Conservation (phyloP, 2,329 filamentous ascomycete genomes). For the Talaromyces sp. region DNA sequence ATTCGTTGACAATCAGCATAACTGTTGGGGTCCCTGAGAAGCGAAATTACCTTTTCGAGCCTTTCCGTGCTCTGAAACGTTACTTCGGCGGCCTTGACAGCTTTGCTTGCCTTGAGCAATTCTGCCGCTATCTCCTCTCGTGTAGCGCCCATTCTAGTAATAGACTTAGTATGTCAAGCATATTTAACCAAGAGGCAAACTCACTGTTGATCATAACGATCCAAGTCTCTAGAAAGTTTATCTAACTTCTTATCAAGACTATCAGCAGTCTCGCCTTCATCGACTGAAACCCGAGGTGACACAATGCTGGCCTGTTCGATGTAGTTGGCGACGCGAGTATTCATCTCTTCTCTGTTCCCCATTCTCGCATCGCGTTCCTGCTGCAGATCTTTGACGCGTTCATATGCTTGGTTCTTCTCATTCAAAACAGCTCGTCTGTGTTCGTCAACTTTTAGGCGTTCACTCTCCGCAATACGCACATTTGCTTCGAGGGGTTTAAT, state of each 20-base stretch:
- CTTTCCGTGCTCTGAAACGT: constrained; percentile 38
- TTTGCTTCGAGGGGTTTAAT: constrained; percentile 39
- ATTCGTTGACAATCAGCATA: background rate
- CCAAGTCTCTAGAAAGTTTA: constrained; percentile 58
- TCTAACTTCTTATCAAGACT: constrained; percentile 50
- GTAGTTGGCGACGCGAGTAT: constrained; percentile 52
- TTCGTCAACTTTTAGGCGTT: constrained; percentile 49
- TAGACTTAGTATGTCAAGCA: constrained; percentile 26
- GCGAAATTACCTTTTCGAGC: constrained; percentile 38
- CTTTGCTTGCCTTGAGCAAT: constrained; percentile 36
- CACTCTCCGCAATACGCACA: constrained; percentile 56
- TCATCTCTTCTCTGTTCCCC: constrained; percentile 48
- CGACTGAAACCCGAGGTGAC: constrained; percentile 59
- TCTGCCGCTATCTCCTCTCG: constrained; percentile 62
- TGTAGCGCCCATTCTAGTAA: constrained; percentile 55
- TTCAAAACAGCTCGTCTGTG: constrained; percentile 54
- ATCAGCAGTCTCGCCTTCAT: constrained; percentile 60
- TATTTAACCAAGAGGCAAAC: constrained; percentile 19
- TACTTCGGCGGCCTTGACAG: constrained; percentile 35
- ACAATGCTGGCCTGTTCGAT: constrained; percentile 54
- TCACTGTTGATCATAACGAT: constrained; percentile 52
- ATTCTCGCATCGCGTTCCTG: constrained; percentile 47
- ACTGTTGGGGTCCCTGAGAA: background rate
- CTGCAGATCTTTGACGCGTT: constrained; percentile 50
- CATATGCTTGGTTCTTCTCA: constrained; percentile 61